These are phyloP conservation scores for Pseudopyricularia javanii DNA, from an alignment of 2,329 filamentous ascomycete genomes.

Conservation along the genomic window DNA sequence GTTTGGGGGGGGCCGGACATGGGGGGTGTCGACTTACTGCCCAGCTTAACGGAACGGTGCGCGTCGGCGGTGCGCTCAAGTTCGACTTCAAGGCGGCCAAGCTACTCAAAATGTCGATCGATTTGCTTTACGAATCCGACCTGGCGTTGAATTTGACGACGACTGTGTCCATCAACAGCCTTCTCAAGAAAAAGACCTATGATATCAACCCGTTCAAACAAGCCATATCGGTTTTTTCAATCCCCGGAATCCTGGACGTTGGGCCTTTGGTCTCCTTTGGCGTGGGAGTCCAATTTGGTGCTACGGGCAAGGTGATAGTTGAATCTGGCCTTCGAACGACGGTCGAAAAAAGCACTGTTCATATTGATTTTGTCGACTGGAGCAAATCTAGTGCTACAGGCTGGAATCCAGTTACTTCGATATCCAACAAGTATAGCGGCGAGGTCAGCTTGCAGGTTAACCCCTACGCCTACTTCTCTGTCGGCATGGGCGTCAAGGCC, in stretches of 20 bases:
- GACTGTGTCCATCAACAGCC: background rate
- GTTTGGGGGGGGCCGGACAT: too few relatives aligned
- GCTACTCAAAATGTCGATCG: background rate
- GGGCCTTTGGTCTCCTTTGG: background rate
- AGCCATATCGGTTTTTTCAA: background rate
- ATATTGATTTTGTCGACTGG: background rate
- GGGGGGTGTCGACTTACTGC: too few relatives aligned
- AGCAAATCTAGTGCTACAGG: background rate
- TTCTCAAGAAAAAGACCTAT: background rate
- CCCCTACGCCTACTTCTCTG: background rate
- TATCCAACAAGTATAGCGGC: background rate
- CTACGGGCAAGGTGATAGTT: background rate
- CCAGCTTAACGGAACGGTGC: background rate
- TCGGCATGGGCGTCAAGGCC: background rate
- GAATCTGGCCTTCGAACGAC: background rate
- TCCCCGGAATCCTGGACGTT: conserved; percentile 1
- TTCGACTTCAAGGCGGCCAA: background rate
- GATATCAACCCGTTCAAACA: background rate
- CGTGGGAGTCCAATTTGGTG: background rate
- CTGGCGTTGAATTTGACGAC: background rate
- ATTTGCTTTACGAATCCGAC: background rate
- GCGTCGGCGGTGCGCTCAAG: background rate
- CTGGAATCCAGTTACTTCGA: background rate
- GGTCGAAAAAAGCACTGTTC: background rate
- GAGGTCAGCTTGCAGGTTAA: background rate